These are phyloP conservation scores for Lactifluus subvellereus DNA, from an alignment of 768 basidiomycete species.

Conservation along the genomic window DNA sequence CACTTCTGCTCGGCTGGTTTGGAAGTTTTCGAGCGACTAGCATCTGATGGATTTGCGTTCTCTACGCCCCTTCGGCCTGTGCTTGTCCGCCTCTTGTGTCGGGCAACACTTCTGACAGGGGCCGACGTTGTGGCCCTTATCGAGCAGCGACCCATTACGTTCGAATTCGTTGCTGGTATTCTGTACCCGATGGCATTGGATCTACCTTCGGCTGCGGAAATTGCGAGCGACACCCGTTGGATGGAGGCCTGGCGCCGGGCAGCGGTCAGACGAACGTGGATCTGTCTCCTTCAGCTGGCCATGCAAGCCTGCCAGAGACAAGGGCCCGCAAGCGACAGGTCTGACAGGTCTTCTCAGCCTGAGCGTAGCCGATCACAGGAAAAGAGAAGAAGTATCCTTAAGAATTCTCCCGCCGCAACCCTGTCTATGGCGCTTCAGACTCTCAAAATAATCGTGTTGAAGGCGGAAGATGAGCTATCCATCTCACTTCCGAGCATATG, in stretches of 20 bases:
- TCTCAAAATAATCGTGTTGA: slow-evolving; percentile 59
- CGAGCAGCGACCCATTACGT: slow-evolving; percentile 48
- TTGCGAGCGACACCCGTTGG: slow-evolving; percentile 37
- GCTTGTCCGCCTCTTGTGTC: slow-evolving; percentile 32
- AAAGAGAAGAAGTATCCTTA: slow-evolving; percentile 29
- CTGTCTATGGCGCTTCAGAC: slow-evolving; percentile 54
- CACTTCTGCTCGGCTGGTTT: slow-evolving; percentile 35
- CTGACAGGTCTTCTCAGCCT: slow-evolving; percentile 23
- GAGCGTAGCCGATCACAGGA: slow-evolving; percentile 47
- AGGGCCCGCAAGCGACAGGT: slow-evolving; percentile 29
- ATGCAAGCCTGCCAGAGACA: slow-evolving; percentile 46
- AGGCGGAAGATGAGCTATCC: slow-evolving; percentile 57
- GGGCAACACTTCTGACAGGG: slow-evolving; percentile 42
- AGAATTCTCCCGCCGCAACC: slow-evolving; percentile 29
- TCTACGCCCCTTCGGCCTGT: slow-evolving; percentile 28
- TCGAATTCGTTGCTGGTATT: slow-evolving; percentile 57
- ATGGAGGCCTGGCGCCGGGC: slow-evolving; percentile 44
- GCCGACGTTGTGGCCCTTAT: slow-evolving; percentile 51
- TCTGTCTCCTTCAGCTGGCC: slow-evolving; percentile 53
- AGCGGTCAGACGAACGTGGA: slow-evolving; percentile 47
- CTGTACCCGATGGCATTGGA: slow-evolving; percentile 55
- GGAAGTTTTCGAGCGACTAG: slow-evolving; percentile 34
- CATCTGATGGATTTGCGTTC: slow-evolving; percentile 31
- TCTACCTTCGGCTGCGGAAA: slow-evolving; percentile 46
- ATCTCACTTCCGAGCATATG: slow-evolving; percentile 52